Conservation (phyloP, 148 eudicot genomes). For the Arbutus unedo region DNA sequence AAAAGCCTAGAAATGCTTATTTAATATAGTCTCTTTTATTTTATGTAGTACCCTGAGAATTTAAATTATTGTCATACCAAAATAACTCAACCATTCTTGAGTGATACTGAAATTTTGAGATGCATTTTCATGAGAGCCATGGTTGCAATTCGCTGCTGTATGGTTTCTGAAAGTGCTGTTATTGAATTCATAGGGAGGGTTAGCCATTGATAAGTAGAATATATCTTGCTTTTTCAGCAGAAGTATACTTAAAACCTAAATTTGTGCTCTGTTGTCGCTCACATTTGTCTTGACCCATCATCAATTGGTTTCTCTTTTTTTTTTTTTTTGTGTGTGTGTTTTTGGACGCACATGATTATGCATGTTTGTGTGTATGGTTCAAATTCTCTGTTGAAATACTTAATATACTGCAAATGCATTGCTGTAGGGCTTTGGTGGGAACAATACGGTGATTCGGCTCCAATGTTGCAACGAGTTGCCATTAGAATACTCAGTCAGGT, state of each 20-base stretch:
- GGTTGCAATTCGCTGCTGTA: neutral
- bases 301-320: neutral
- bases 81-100: neutral
- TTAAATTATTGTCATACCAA: neutral
- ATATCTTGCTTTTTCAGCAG: neutral
- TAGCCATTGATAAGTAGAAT: neutral
- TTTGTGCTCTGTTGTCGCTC: neutral
- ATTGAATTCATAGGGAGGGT: neutral
- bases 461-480: conserved; percentile 73
- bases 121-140: neutral
- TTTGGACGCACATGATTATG: neutral
- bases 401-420: conserved; percentile 1
- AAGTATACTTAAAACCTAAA: neutral
- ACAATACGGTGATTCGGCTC: conserved; percentile 92
- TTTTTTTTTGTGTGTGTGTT: neutral
- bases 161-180: neutral
- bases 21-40: neutral
- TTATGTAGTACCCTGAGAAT: neutral
- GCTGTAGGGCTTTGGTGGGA: conserved; percentile 92
- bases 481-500: conserved; percentile 87
- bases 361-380: neutral
- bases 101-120: neutral
- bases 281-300: no score
- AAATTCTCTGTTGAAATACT: neutral
- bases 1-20: neutral